Evolutionary conservation across 2,329 filamentous ascomycete species (phyloP).

Genomic region (Canariomyces notabilis): DNA sequence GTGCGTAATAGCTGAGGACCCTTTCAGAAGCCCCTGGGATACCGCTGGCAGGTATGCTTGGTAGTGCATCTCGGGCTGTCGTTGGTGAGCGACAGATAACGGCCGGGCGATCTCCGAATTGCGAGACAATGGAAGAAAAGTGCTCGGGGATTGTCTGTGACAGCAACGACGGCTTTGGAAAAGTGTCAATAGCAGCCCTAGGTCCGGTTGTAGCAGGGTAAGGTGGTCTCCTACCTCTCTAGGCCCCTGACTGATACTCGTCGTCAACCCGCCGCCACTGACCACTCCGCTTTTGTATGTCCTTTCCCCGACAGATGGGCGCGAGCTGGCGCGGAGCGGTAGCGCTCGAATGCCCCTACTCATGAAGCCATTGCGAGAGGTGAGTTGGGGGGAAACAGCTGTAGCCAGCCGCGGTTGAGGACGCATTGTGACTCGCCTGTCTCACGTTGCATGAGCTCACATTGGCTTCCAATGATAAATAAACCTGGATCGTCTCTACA

Average conservation of each 20-base stretch:
- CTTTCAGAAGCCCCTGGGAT: conserved; percentile 56
- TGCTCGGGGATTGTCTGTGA: conserved; percentile 66
- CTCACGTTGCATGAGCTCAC: background rate
- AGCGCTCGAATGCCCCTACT: background rate
- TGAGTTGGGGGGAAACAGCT: background rate
- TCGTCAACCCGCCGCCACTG: conserved; percentile 19
- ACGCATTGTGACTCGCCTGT: conserved; percentile 3
- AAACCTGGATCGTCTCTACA: too few species aligned
- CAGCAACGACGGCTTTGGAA: conserved; percentile 57
- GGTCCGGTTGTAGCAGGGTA: background rate
- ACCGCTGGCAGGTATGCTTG: conserved; percentile 36
- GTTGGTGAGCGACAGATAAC: conserved; percentile 48
- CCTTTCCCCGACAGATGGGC: too few species aligned
- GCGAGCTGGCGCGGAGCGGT: background rate
- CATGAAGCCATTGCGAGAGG: background rate
- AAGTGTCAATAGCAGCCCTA: background rate
- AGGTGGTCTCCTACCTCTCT: conserved; percentile 16
- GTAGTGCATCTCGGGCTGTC: conserved; percentile 20
- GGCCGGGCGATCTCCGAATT: conserved; percentile 59
- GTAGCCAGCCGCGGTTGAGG: background rate
- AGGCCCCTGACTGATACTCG: conserved; percentile 22
- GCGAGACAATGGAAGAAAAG: conserved; percentile 60
- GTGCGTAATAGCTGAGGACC: conserved; percentile 64
- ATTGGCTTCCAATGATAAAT: background rate
- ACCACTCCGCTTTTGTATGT: background rate